Evolutionary conservation across 495 filamentous ascomycete genomes (phyloP).

Genomic region (Aspergillus mulundensis): DNA sequence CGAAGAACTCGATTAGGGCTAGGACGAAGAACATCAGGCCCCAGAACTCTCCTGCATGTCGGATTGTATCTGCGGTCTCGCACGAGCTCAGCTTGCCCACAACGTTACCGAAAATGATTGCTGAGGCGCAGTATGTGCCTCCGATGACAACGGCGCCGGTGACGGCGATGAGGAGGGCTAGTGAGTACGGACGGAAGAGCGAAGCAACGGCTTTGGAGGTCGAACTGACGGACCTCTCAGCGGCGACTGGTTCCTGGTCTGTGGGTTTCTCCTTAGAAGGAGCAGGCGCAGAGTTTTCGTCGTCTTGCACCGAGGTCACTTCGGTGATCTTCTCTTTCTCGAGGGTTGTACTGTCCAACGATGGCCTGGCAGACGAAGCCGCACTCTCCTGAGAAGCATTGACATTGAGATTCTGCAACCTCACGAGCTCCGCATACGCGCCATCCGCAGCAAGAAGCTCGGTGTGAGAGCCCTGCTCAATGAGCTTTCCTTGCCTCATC

Average conservation of each 20-base stretch:
- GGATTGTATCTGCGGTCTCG: slow-evolving; percentile 27
- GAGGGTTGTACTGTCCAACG: neutral
- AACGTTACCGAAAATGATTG: slow-evolving; percentile 48
- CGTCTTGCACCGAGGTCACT: neutral
- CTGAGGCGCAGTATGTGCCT: slow-evolving; percentile 42
- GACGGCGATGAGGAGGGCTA: slow-evolving; percentile 1
- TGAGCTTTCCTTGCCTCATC: slow-evolving; percentile 28
- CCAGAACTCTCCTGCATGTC: slow-evolving; percentile 41
- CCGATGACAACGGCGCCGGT: slow-evolving; percentile 30
- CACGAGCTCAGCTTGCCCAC: slow-evolving; percentile 42
- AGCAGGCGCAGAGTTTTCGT: neutral
- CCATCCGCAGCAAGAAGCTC: slow-evolving; percentile 25
- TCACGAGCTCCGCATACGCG: slow-evolving; percentile 15
- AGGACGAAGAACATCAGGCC: slow-evolving; percentile 54
- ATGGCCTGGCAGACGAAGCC: neutral
- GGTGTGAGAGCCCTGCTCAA: slow-evolving; percentile 38
- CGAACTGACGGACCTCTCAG: neutral
- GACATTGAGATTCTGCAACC: slow-evolving; percentile 17
- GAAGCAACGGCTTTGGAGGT: neutral
- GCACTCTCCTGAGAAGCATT: neutral
- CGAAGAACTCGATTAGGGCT: slow-evolving; percentile 48
- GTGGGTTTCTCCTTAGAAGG: neutral
- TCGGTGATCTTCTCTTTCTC: slow-evolving; percentile 3
- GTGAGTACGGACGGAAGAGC: slow-evolving; percentile 9
- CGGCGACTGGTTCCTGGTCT: neutral